phyloP scores from a whole-genome alignment of 306 rosid genomes.

The Gastrolobium bilobum region DNA sequence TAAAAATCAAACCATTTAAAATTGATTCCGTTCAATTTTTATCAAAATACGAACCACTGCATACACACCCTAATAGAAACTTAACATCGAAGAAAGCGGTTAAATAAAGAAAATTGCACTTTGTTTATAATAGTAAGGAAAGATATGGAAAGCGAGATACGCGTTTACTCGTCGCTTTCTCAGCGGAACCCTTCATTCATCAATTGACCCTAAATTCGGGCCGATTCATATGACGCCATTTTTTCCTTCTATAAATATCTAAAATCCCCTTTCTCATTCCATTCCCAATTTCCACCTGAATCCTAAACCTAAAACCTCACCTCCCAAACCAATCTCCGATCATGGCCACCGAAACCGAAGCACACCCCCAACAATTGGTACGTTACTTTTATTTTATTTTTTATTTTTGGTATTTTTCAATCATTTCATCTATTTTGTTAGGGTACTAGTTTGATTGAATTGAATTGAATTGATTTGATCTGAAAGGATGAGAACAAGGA shows the following conservation, averaged over 20 bases:
- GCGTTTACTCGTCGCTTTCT: constrained; percentile 17
- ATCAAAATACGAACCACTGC: no score
- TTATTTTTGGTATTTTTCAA: background rate
- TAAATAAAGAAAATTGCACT: background rate
- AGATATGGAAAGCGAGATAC: background rate
- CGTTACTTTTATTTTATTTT: background rate
- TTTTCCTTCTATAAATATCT: constrained; percentile 2
- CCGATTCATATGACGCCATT: background rate
- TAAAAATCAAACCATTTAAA: no score
- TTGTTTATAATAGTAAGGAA: background rate
- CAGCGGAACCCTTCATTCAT: background rate
- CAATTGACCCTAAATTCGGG: background rate
- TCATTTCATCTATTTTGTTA: background rate
- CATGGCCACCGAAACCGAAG: constrained; percentile 40
- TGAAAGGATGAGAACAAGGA: constrained; percentile 36
- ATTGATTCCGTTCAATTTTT: no score
- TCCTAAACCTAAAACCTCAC: background rate
- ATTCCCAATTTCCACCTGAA: background rate
- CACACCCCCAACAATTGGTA: constrained; percentile 15
- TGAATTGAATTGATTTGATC: background rate
- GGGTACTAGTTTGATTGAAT: background rate
- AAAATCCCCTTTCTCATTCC: background rate
- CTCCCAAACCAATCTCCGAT: background rate
- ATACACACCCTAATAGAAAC: background rate
- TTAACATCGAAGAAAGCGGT: constrained; percentile 18